A percentile compares a stretch with the other conserved stretches of the same genome.
Evolutionary conservation across 1,284 basidiomycete species (phyloP).

Genomic region (Boletus mariae): DNA sequence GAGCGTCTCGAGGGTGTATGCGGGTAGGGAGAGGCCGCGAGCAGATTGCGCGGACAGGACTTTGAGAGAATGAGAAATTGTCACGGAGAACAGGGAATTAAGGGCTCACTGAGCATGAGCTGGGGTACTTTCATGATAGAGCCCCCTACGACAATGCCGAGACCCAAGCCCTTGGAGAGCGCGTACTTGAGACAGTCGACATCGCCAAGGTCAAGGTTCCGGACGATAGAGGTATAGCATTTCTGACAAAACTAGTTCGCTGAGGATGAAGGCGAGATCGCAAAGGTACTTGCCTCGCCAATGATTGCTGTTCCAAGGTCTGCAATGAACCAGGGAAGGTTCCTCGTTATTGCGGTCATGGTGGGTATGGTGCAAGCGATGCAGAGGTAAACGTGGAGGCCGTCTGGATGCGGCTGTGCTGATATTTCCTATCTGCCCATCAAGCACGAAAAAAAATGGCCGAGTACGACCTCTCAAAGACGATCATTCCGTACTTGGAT

Average conservation of each 20-base stretch:
- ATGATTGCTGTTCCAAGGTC: constrained; percentile 81
- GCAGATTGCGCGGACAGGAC: constrained; percentile 69
- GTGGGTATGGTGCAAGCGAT: constrained; percentile 15
- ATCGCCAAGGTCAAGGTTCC: constrained; percentile 84
- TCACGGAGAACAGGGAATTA: background rate
- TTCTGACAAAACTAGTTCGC: constrained; percentile 44
- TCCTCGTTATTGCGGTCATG: constrained; percentile 69
- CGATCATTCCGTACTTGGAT: constrained; percentile 90
- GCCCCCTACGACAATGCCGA: constrained; percentile 91
- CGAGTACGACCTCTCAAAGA: constrained; percentile 86
- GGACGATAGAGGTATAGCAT: constrained; percentile 90
- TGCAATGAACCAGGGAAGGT: constrained; percentile 78
- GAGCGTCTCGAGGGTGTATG: constrained; percentile 82
- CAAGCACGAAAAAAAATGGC: constrained; percentile 47
- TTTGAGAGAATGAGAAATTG: constrained; percentile 26
- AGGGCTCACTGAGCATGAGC: constrained; percentile 62
- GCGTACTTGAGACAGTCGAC: constrained; percentile 86
- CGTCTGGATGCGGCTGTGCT: constrained; percentile 25
- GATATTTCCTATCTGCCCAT: background rate
- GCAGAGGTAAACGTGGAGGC: constrained; percentile 5
- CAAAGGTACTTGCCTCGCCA: constrained; percentile 57
- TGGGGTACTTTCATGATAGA: constrained; percentile 97
- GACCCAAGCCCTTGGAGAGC: constrained; percentile 87
- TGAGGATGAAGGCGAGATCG: background rate
- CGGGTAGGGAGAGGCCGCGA: constrained; percentile 76